These are phyloP conservation scores for Rachicladosporium sp. DNA, from an alignment of 2,329 filamentous ascomycete genomes.

Conservation along the genomic window DNA sequence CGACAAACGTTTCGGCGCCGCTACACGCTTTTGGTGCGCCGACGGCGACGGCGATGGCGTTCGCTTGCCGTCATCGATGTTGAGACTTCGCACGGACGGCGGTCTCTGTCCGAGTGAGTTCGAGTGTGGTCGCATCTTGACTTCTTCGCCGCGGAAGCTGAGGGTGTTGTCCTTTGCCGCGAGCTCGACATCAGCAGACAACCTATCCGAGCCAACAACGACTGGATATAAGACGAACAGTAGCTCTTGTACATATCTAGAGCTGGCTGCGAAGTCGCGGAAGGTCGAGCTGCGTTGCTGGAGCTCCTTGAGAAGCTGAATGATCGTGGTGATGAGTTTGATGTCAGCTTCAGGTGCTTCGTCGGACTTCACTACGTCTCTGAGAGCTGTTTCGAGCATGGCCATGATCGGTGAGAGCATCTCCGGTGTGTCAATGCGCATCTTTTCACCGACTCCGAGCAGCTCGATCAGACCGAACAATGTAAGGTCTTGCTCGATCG, in stretches of 20 bases:
- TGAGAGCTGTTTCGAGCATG: conserved; percentile 79
- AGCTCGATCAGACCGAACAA: conserved; percentile 60
- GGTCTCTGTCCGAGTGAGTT: conserved; percentile 43
- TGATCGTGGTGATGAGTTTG: conserved; percentile 59
- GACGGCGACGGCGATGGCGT: conserved; percentile 16
- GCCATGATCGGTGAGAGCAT: conserved; percentile 66
- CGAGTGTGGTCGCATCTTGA: conserved; percentile 66
- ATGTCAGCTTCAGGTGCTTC: conserved; percentile 34
- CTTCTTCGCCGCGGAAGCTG: conserved; percentile 74
- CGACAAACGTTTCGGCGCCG: conserved; percentile 64
- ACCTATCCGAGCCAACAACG: conserved; percentile 72
- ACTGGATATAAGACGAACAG: conserved; percentile 75
- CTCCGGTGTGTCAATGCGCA: conserved; percentile 62
- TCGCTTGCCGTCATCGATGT: conserved; percentile 32
- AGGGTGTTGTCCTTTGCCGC: conserved; percentile 68
- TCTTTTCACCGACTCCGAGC: conserved; percentile 48
- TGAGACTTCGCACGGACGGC: conserved; percentile 64
- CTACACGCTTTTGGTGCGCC: conserved; percentile 32
- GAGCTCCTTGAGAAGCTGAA: conserved; percentile 66
- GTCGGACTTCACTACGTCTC: conserved; percentile 54
- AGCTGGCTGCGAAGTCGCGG: conserved; percentile 66
- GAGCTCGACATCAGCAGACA: conserved; percentile 76
- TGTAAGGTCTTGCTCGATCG: conserved; percentile 65
- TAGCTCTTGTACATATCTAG: conserved; percentile 70
- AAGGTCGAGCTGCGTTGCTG: conserved; percentile 67